These are phyloP conservation scores for Platanthera guangdongensis DNA, from an alignment of 106 monocot species.

Conservation along the genomic window DNA sequence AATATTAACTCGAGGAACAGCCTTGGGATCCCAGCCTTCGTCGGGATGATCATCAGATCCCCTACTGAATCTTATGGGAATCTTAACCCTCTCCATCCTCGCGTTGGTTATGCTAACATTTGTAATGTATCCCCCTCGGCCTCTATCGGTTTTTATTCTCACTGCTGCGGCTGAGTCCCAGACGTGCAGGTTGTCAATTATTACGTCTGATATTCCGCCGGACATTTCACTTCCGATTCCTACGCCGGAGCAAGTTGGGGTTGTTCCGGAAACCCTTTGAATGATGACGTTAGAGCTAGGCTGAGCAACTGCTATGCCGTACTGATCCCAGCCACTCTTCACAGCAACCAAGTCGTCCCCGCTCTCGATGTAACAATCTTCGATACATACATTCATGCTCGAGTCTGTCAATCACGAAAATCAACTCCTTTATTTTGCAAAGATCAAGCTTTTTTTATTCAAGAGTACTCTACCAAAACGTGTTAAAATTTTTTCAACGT, in stretches of 20 bases:
- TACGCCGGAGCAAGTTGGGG: conserved; percentile 87
- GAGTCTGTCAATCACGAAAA: conserved; percentile 42
- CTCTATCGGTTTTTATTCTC: conserved; percentile 66
- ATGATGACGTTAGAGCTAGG: conserved; percentile 72
- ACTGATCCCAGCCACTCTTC: conserved; percentile 97
- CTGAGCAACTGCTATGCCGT: conserved; percentile 40
- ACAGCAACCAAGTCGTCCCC: conserved; percentile 87
- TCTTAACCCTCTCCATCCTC: conserved; percentile 59
- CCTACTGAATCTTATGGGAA: conserved; percentile 70
- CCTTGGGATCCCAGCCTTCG: conserved; percentile 45
- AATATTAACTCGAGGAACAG: conserved; percentile 49
- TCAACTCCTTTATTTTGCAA: background rate
- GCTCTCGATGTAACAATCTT: conserved; percentile 93
- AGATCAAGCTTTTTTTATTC: background rate
- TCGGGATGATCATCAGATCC: conserved; percentile 84
- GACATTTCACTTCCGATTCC: conserved; percentile 96
- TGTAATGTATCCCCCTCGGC: conserved; percentile 72
- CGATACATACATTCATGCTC: conserved; percentile 65
- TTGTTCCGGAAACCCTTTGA: conserved; percentile 68
- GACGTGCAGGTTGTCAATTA: conserved; percentile 55
- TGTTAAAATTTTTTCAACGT: too few species aligned
- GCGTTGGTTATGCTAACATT: conserved; percentile 59
- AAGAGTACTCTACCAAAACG: too few species aligned
- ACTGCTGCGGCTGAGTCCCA: conserved; percentile 68
- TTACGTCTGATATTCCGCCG: conserved; percentile 55